Base-by-base conservation (phyloP, 192 early-diverging fungal genomes). In the Umbelopsis sp. region DNA sequence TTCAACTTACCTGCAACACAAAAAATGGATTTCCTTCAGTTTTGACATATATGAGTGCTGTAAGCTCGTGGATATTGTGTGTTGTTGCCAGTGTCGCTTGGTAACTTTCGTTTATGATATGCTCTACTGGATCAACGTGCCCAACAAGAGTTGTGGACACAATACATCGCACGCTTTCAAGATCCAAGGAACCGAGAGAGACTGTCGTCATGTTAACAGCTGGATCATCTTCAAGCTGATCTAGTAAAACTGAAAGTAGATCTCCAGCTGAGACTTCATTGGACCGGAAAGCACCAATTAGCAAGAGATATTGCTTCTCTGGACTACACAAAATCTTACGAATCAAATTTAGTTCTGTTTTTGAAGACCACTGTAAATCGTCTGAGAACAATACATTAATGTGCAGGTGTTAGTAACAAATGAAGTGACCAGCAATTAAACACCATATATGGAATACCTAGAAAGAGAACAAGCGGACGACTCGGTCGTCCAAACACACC, bases 1-100 rank as follows among this genome's bases (percentile, higher is more conserved):
- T 4, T 3, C 17, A 50, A 6, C 70, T n/a, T 38, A 69, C 76
- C 50, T 78, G 77, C 1, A 79, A 45, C 1, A 79, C 56, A 43
- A 79, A 79, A 44, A 79, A 79, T 10, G 77, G 77, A 3, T 79
- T 75, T 11, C 77, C 77, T 16, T 66, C 69, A 0, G 77, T 79
- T 50, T 76, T 77, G 16, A 50, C 38, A 52, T 71, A 71, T 25
- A 79, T 25, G 0, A 76, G 32, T 17, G 25, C 31, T 17, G 50
- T 50, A 17, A 45, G 45, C 25, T 70, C 32, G 0, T 51, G 14
- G 8, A 41, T 51, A 70, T 43, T 36, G 49, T 41, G 22, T 20
- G 29, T 24, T 51, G 34, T 43, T 9, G n/a, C 4, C 20, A 17
- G 47, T 20, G 12, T 22, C 2, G 16, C 14, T 12, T n/a, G 29